Percentiles rank a stretch among this genome's conserved stretches.
These are phyloP conservation scores for Nephelium lappaceum DNA, from an alignment of 345 rosid genomes.

Conservation along the genomic window DNA sequence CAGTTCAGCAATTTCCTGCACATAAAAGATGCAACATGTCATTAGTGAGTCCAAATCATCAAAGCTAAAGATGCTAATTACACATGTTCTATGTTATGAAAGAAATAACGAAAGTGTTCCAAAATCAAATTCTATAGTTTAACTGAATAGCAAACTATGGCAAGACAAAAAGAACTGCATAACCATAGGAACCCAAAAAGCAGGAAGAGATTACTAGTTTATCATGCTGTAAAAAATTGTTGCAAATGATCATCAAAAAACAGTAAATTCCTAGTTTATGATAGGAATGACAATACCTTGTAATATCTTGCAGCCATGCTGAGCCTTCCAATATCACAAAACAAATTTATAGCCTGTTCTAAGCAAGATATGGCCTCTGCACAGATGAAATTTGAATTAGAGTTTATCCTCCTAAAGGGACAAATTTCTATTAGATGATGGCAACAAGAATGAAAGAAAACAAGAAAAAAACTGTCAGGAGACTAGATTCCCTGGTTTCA, in stretches of 20 bases:
- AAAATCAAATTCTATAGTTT: background rate
- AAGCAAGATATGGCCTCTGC: constrained; percentile 95
- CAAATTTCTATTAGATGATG: background rate
- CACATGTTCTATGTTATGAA: background rate
- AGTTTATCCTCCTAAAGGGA: constrained; percentile 8
- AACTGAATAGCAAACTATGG: background rate
- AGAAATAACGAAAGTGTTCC: too few species aligned
- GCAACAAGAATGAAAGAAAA: background rate
- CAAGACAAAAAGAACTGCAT: constrained; percentile 3
- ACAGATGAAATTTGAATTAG: constrained; percentile 17
- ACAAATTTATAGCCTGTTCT: constrained; percentile 73
- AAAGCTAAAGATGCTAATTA: background rate
- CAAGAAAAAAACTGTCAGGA: background rate
- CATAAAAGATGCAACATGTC: constrained; percentile 6
- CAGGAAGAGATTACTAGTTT: background rate
- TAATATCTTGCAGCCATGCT: constrained; percentile 98
- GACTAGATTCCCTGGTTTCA: background rate
- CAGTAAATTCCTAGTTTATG: background rate
- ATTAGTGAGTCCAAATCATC: background rate
- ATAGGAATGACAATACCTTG: constrained; percentile 55
- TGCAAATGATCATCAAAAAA: background rate
- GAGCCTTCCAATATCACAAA: constrained; percentile 94
- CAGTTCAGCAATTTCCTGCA: constrained; percentile 85
- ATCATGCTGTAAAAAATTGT: background rate
- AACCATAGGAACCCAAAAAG: background rate